phyloP scores from a whole-genome alignment of 1,284 basidiomycete genomes.

The Moesziomyces sp. region DNA sequence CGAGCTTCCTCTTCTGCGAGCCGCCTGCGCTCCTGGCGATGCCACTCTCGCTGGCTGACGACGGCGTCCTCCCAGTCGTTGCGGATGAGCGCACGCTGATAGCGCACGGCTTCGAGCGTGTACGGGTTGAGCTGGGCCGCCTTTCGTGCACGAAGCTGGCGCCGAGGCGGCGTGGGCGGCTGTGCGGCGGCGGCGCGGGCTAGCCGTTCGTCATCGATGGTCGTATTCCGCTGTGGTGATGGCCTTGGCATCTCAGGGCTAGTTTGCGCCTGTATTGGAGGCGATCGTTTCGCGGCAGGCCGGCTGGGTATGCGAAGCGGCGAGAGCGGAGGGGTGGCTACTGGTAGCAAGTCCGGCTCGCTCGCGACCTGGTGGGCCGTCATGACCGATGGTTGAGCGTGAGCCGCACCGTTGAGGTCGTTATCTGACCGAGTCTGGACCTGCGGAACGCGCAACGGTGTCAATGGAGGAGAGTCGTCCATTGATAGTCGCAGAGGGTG shows the following conservation, averaged over 20 bases:
- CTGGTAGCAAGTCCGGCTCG: background rate
- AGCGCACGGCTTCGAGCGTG: conserved; percentile 66
- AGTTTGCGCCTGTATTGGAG: conserved; percentile 1
- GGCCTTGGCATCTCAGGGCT: background rate
- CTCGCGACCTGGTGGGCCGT: background rate
- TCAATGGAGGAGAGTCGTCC: no score
- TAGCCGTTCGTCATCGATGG: conserved; percentile 16
- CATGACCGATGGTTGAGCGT: background rate
- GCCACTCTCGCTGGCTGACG: conserved; percentile 62
- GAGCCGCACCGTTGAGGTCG: no score
- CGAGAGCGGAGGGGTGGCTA: conserved; percentile 12
- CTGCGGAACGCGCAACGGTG: no score
- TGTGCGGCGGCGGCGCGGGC: conserved; percentile 36
- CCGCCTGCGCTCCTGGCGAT: conserved; percentile 43
- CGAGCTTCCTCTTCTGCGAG: conserved; percentile 36
- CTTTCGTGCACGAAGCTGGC: conserved; percentile 64
- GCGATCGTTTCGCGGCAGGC: background rate
- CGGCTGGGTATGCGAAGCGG: conserved; percentile 19
- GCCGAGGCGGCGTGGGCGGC: conserved; percentile 44
- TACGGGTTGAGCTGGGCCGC: conserved; percentile 68
- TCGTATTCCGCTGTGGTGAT: background rate
- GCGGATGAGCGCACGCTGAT: conserved; percentile 63
- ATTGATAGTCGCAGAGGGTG: no score
- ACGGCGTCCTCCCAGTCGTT: conserved; percentile 69
- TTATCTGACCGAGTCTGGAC: background rate